Percentiles rank a stretch among this genome's conserved stretches.
These are phyloP conservation scores for Pueraria montana DNA, from an alignment of 306 rosid genomes.

Conservation along the genomic window DNA sequence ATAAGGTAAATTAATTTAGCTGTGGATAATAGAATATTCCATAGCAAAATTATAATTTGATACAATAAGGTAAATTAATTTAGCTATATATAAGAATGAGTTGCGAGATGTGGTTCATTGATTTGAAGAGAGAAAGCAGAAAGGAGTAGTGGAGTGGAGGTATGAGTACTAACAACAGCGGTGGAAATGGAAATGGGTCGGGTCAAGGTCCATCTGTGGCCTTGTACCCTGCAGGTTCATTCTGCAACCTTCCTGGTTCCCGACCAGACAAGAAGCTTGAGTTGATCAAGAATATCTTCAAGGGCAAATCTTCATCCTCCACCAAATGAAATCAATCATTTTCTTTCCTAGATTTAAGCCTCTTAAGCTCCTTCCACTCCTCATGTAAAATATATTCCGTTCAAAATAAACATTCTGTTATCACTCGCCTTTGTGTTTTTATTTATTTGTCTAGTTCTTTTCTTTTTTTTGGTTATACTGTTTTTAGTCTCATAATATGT, in stretches of 20 bases:
- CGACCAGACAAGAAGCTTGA: neutral
- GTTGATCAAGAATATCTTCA: neutral
- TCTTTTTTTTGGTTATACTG: too few relatives aligned
- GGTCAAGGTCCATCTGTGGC: neutral
- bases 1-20: too few relatives aligned
- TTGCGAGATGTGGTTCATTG: neutral
- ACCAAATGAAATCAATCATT: neutral
- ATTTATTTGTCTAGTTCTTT: too few relatives aligned
- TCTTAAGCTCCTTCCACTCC: neutral
- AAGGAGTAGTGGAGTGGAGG: neutral
- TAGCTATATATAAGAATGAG: too few relatives aligned
- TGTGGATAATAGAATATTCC: too few relatives aligned
- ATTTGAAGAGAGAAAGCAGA: neutral
- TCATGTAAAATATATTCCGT: neutral
- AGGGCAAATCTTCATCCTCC: neutral
- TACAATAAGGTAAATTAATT: too few relatives aligned
- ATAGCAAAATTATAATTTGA: too few relatives aligned
- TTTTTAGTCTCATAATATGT: too few relatives aligned
- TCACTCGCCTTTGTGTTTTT: too few relatives aligned
- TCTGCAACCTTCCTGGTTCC: neutral
- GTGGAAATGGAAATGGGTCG: neutral
- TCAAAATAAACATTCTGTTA: too few relatives aligned
- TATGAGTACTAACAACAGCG: neutral
- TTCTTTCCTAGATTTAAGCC: neutral
- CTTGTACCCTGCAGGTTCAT: neutral